phyloP scores from a whole-genome alignment of 441 rosid species.

The Iberis amara region DNA sequence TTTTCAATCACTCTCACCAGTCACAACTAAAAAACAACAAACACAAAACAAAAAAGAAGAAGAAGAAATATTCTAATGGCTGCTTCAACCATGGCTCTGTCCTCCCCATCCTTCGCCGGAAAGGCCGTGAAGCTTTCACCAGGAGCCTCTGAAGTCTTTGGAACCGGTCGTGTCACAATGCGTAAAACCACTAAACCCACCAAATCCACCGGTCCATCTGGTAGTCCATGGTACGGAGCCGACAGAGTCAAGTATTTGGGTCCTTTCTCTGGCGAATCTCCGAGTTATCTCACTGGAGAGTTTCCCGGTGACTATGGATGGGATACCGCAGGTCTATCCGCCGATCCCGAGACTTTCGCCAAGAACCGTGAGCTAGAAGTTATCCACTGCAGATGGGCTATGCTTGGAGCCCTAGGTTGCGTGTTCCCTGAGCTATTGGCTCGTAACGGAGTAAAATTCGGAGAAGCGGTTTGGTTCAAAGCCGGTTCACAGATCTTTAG shows the following conservation, averaged over 20 bases:
- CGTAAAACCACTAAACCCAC: constrained; percentile 38
- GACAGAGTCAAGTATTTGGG: constrained; percentile 76
- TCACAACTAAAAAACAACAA: constrained; percentile 3
- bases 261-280: constrained; percentile 68
- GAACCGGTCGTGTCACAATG: constrained; percentile 50
- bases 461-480: constrained; percentile 83
- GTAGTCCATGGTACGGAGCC: constrained; percentile 70
- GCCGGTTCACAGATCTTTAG: constrained; percentile 79
- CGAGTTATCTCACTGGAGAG: constrained; percentile 62
- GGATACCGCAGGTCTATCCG: constrained; percentile 83
- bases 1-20: constrained; percentile 32
- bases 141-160: constrained; percentile 30
- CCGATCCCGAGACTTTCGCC: constrained; percentile 77
- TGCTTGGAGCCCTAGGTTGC: constrained; percentile 71
- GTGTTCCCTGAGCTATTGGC: constrained; percentile 76
- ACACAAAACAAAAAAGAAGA: neutral
- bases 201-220: constrained; percentile 31
- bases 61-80: constrained; percentile 35
- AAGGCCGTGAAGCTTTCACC: constrained; percentile 53
- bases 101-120: constrained; percentile 56
- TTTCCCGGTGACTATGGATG: constrained; percentile 77
- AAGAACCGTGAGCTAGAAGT: constrained; percentile 81
- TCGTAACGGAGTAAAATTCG: constrained; percentile 65
- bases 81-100: constrained; percentile 61
- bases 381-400: constrained; percentile 74